Base-by-base conservation (phyloP, 2,329 filamentous ascomycete species). In the Curvularia eragrostidis region DNA sequence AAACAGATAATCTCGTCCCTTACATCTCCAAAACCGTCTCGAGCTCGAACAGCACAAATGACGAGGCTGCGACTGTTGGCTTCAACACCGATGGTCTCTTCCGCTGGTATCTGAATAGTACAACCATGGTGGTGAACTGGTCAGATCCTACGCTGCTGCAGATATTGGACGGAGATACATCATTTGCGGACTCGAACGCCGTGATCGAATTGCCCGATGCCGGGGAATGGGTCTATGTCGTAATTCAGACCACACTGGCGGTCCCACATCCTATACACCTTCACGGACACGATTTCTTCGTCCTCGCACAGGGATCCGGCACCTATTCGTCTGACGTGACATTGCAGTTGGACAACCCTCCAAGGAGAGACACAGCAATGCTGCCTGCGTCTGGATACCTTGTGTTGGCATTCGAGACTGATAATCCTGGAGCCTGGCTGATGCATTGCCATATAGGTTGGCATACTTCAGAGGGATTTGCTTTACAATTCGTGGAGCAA, bases 41-140 rank as follows among this genome's bases (percentile, higher is more conserved):
- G 15, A 32, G 74, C 9, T 41, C 42, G 21, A 34, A 49, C 1
- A 34, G 67, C 9, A 52, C 74, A 2, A 68, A 66, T 10, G 67
- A 66, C 2, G 67, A 78, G 54, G 64, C 62, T 9, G 71, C 76
- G 5, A 60, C 64, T 3, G 70, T 78, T 4, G 73, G 57, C 0
- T 67, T 70, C 54, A 75, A 68, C 24, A 55, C 48, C 36, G 75
- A 78, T 23, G 73, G 68, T 19, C 62, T 80, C 9, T 78, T 75
- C 71, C 73, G 75, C 12, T 81, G 78, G 79, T 74, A 69, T 42
- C 64, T 81, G 9, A 75, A 75, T 54, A 76, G 73, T 58, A 78
- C 73, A 1, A 75, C 74, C 15, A 77, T 81, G 69, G 39, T 70
- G 1, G 68, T 73, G 6, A 66, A 78, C 6, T 81, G 76, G 74